phyloP scores from a whole-genome alignment of 2,329 filamentous ascomycete genomes.

The Dothideomycetidae sp. region DNA sequence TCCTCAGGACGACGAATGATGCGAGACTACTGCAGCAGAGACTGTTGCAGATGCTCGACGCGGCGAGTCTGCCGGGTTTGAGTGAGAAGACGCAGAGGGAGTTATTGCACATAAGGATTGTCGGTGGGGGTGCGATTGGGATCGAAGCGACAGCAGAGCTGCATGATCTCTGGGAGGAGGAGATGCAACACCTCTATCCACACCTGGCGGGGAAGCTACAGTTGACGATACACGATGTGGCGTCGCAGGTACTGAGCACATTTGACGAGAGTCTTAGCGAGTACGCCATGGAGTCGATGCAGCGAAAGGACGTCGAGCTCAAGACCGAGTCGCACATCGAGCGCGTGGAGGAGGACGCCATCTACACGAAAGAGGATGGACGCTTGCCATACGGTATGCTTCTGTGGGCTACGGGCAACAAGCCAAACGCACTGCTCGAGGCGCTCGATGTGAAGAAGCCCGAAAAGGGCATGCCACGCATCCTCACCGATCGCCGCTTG shows the following conservation, averaged over 20 bases:
- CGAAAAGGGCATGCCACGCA: constrained; percentile 22
- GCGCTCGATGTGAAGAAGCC: constrained; percentile 22
- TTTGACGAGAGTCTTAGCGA: constrained; percentile 30
- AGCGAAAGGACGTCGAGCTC: constrained; percentile 25
- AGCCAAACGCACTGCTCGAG: constrained; percentile 22
- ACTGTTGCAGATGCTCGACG: constrained; percentile 25
- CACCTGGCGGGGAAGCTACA: constrained; percentile 26
- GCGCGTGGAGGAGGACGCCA: constrained; percentile 21
- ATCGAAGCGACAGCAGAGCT: constrained; percentile 32
- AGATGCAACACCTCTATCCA: constrained; percentile 28
- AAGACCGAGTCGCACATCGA: constrained; percentile 26
- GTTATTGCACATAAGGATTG: constrained; percentile 26
- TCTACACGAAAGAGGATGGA: constrained; percentile 25
- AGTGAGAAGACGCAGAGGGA: constrained; percentile 20
- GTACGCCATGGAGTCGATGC: constrained; percentile 27
- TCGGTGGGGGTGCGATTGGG: constrained; percentile 30
- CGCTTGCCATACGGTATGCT: constrained; percentile 25
- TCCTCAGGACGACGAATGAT: constrained; percentile 25
- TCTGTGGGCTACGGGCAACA: constrained; percentile 28
- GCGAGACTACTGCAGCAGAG: constrained; percentile 23
- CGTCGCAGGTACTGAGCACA: constrained; percentile 26
- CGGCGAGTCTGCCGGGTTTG: constrained; percentile 22
- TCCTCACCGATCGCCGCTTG: constrained; percentile 24
- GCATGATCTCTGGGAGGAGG: constrained; percentile 28
- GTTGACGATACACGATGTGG: constrained; percentile 33